phyloP scores from a whole-genome alignment of 371 early-diverging fungal species.

The Capillidium heterosporum region DNA sequence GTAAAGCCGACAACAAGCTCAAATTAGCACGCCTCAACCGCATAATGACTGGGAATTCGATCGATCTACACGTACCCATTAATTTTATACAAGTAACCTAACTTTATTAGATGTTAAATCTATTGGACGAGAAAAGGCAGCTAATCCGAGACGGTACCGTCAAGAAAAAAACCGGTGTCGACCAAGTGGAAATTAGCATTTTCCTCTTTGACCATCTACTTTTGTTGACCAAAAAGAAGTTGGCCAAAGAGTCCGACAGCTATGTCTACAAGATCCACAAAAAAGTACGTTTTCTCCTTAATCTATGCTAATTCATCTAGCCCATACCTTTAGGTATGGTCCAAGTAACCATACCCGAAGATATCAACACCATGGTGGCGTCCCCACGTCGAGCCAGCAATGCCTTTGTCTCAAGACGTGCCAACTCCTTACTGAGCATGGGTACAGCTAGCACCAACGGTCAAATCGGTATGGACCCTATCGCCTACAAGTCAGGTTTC shows the following conservation, averaged over 20 bases:
- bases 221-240: constrained; percentile 50
- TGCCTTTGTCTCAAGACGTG: constrained; percentile 9
- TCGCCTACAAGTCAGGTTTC: constrained; percentile 18
- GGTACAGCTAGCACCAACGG: constrained; percentile 11
- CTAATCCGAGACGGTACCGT: constrained; percentile 63
- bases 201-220: constrained; percentile 76
- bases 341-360: constrained; percentile 41
- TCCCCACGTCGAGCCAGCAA: constrained; percentile 3
- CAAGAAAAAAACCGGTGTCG: constrained; percentile 43
- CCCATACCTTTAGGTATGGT: constrained; percentile 63
- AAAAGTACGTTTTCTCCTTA: constrained; percentile 10
- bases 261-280: constrained; percentile 44
- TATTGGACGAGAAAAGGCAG: constrained; percentile 45
- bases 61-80: constrained; percentile 18
- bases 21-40: constrained; percentile 37
- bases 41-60: constrained; percentile 24
- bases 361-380: constrained; percentile 7
- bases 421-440: constrained; percentile 20
- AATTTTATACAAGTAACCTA: not conserved
- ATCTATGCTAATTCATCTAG: constrained; percentile 9
- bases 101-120: constrained; percentile 37
- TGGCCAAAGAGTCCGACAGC: constrained; percentile 26
- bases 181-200: constrained; percentile 43
- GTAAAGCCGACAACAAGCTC: constrained; percentile 61
- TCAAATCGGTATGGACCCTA: constrained; percentile 7